These are phyloP conservation scores for Sporothrix variecibatus DNA, from an alignment of 2,329 filamentous ascomycete genomes.

Conservation along the genomic window DNA sequence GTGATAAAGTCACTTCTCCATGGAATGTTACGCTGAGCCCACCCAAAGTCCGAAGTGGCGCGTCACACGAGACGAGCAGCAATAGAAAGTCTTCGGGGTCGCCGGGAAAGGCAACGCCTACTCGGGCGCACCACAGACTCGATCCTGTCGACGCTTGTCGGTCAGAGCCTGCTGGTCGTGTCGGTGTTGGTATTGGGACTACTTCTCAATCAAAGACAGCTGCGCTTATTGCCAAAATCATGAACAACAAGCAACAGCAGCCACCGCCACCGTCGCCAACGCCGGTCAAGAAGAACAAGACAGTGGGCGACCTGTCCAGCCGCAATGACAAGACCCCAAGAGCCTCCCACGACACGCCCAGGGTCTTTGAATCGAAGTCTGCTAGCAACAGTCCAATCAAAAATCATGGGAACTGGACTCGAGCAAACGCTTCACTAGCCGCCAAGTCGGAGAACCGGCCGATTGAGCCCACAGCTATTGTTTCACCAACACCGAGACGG, in stretches of 20 bases:
- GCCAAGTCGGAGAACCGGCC: neutral
- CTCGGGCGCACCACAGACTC: neutral
- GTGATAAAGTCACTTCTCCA: neutral
- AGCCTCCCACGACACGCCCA: neutral
- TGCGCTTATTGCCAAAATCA: conserved; percentile 29
- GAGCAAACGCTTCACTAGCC: neutral
- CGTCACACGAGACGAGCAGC: neutral
- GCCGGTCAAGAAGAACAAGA: neutral
- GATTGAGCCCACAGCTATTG: neutral
- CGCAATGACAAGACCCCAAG: neutral
- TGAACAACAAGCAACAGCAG: conserved; percentile 17
- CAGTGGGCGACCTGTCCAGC: neutral
- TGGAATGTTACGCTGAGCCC: conserved; percentile 20
- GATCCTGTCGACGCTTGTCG: neutral
- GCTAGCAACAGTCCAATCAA: neutral
- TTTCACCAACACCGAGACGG: neutral
- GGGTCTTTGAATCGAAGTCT: neutral
- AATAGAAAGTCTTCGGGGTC: neutral
- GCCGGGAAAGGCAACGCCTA: neutral
- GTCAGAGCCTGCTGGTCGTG: conserved; percentile 18
- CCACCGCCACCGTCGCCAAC: neutral
- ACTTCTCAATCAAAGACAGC: conserved; percentile 29
- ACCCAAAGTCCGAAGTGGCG: neutral
- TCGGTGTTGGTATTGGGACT: conserved; percentile 8
- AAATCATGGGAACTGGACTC: neutral